Evolutionary conservation across 768 basidiomycete species (phyloP).

Genomic region (Floccularia luteovirens): DNA sequence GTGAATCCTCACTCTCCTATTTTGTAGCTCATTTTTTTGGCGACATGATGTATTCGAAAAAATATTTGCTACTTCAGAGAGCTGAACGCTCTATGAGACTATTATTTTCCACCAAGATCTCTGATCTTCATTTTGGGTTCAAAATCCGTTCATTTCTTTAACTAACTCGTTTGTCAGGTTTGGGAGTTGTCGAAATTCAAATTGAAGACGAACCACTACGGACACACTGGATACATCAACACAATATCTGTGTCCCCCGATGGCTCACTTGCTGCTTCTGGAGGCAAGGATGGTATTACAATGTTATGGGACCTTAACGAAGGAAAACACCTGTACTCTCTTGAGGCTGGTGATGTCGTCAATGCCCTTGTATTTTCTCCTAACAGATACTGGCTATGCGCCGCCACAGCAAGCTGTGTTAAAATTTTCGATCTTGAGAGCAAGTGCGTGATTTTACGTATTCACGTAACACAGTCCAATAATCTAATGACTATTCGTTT

Average conservation of each 20-base stretch:
- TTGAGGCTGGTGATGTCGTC: constrained; percentile 97
- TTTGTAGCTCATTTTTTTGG: constrained; percentile 4
- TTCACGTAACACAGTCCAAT: constrained; percentile 1
- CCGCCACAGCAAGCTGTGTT: constrained; percentile 93
- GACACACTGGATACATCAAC: constrained; percentile 99
- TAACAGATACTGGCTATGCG: constrained; percentile 99
- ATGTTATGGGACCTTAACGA: constrained; percentile 99
- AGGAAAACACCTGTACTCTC: constrained; percentile 99
- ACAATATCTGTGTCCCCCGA: constrained; percentile 98
- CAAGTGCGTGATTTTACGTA: constrained; percentile 61
- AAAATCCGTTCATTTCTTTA: constrained; percentile 7
- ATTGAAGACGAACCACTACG: constrained; percentile 99
- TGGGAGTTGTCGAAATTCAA: constrained; percentile 99
- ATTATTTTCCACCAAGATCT: constrained; percentile 84
- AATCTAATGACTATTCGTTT: constrained; percentile 4
- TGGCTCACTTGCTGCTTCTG: constrained; percentile 97
- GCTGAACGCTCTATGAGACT: constrained; percentile 62
- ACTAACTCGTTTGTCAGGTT: constrained; percentile 48
- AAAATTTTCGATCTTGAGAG: constrained; percentile 99
- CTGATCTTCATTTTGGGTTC: constrained; percentile 36
- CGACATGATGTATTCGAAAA: constrained; percentile 25
- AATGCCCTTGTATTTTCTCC: constrained; percentile 99
- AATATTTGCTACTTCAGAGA: constrained; percentile 94
- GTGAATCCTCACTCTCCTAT: constrained; percentile 35
- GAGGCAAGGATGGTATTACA: constrained; percentile 99